A percentile compares a stretch with the other conserved stretches of the same genome.
These are phyloP conservation scores for Luvunga scandens DNA, from an alignment of 345 rosid genomes.

Conservation along the genomic window DNA sequence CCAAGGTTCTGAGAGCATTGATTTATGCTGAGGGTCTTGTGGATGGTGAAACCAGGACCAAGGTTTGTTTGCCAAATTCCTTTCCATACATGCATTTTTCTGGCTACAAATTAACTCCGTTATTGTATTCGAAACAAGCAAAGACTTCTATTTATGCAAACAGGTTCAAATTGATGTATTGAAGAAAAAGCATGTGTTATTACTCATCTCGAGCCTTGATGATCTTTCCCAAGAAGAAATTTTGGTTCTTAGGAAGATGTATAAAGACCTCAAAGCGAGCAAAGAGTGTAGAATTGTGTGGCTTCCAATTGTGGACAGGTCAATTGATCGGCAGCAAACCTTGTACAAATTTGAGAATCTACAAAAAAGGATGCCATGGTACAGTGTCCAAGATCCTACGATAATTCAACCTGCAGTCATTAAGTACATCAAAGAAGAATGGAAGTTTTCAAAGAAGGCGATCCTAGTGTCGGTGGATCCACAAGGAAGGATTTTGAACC, in stretches of 20 bases:
- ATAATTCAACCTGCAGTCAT: conserved; percentile 22
- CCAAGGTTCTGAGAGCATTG: conserved; percentile 37
- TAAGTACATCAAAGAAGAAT: conserved; percentile 33
- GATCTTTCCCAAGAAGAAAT: conserved; percentile 40
- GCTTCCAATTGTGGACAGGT: conserved; percentile 41
- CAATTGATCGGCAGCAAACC: conserved; percentile 25
- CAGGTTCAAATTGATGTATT: conserved; percentile 28
- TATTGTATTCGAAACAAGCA: not conserved
- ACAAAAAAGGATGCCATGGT: conserved; percentile 30
- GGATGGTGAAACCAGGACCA: conserved; percentile 27
- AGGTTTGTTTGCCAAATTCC: conserved; percentile 21
- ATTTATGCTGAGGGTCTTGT: conserved; percentile 35
- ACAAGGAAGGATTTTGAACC: conserved; percentile 22
- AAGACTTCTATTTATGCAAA: not conserved
- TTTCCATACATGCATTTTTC: not conserved
- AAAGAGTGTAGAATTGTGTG: conserved; percentile 32
- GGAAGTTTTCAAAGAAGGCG: conserved; percentile 23
- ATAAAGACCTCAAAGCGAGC: conserved; percentile 17
- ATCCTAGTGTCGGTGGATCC: conserved; percentile 33
- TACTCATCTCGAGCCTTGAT: conserved; percentile 38
- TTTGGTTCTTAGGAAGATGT: conserved; percentile 11
- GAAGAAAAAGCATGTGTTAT: conserved; percentile 26
- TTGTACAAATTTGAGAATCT: conserved; percentile 16
- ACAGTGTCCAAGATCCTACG: conserved; percentile 26
- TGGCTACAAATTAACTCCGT: not conserved